Base-by-base conservation (phyloP, 1,139 yeast genomes). In the Scheffersomyces insectosa region DNA sequence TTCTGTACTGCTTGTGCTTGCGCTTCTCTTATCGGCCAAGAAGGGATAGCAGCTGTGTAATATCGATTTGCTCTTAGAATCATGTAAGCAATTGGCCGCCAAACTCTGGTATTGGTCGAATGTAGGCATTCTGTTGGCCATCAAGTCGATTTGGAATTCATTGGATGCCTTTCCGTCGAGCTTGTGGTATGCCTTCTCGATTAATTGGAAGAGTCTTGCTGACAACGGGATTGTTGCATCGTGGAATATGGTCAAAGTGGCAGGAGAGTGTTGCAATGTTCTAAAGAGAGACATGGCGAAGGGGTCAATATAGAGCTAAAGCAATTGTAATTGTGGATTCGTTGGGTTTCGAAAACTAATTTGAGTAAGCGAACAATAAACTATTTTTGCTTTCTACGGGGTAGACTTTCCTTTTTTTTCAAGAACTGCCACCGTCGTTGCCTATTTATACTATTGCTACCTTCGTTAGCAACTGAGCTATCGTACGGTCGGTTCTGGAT, bases 221-320 rank as follows among this genome's bases (percentile, higher is more conserved):
- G 71, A 68, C 16, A 62, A 59, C 1, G 75, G 70, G 37, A 72
- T 50, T 36, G 62, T 63, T 37, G 63, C 52, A 50, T 69, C 71
- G 56, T 73, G 78, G 60, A 73, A 74, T 39, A 74, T 66, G 41
- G 73, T 59, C 41, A 74, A 63, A 15, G 75, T 71, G 38, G 77
- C 72, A 10, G 78, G 77, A 4, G 75, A 65, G 54, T 61, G 58
- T 49, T 74, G 79, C 42, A 74, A 65, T 11, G 77, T 68, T 65
- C 65, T 72, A 56, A 74, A 73, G 46, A 66, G 66, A 20, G 71
- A 66, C 71, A 66, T 65, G 25, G 8, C 8, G 25, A 6, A 20
- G 25, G 25, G 25, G 25, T 20, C 25, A 7, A 20, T 20, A 20
- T 20, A 6, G 6, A 6, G 8, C 3, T 20, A 20, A 5, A 6